Percentiles rank a stretch among this genome's conserved stretches.
These are phyloP conservation scores for Rhodotorula sp. DNA, from an alignment of 1,284 basidiomycete species.

Conservation along the genomic window DNA sequence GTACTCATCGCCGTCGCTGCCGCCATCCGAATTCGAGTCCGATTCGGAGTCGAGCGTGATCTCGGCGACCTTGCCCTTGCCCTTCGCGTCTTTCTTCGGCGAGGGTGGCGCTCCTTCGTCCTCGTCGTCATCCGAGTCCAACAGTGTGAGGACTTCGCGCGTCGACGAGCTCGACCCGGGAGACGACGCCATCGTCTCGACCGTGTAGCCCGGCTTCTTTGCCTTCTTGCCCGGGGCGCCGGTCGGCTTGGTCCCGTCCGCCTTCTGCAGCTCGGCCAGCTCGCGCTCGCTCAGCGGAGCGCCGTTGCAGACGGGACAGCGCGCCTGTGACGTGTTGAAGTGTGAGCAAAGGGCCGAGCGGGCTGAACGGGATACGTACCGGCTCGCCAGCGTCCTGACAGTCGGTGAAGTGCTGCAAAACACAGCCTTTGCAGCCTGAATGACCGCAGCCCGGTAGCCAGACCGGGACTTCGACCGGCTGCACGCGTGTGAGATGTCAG, in stretches of 20 bases:
- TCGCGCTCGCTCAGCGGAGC: constrained; percentile 31
- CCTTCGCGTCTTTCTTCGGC: constrained; percentile 2
- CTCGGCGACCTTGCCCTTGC: constrained; percentile 17
- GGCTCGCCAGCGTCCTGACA: constrained; percentile 68
- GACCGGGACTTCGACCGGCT: constrained; percentile 40
- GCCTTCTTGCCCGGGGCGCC: neutral
- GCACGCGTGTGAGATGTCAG: neutral
- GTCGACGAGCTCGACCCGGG: constrained; percentile 19
- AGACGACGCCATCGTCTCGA: constrained; percentile 22
- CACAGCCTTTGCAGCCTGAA: constrained; percentile 72
- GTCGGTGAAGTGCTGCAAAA: constrained; percentile 65
- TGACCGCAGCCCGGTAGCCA: constrained; percentile 52
- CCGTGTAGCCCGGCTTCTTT: constrained; percentile 26
- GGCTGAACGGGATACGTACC: constrained; percentile 45
- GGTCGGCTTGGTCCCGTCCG: constrained; percentile 15
- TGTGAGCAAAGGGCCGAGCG: neutral
- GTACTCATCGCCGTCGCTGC: constrained; percentile 15
- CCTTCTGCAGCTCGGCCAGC: constrained; percentile 19
- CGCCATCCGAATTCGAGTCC: constrained; percentile 6
- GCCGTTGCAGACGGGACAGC: constrained; percentile 30
- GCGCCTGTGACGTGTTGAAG: constrained; percentile 10
- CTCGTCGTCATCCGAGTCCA: constrained; percentile 36
- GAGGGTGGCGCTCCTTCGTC: neutral
- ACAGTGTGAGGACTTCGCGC: constrained; percentile 34
- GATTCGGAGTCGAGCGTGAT: constrained; percentile 24